Percentiles rank a stretch among this genome's conserved stretches.
These are phyloP conservation scores for Trametes cingulata DNA, from an alignment of 768 basidiomycete genomes.

Conservation along the genomic window DNA sequence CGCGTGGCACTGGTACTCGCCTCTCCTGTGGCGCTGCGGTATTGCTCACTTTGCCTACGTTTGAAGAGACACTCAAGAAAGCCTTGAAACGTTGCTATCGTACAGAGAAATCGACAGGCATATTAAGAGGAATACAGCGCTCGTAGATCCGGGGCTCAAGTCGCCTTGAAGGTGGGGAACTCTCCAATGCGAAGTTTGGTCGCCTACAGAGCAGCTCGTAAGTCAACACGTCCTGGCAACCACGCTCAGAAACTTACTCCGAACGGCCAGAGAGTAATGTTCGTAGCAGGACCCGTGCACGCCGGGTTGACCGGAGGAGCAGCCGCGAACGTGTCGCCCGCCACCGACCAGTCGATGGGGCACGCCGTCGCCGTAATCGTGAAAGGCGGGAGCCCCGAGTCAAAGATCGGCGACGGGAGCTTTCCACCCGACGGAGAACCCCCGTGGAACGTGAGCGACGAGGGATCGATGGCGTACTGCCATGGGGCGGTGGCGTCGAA, in stretches of 20 bases:
- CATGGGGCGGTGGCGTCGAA: constrained; percentile 49
- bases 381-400: constrained; percentile 48
- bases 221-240: not conserved
- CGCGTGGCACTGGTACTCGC: not conserved
- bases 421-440: constrained; percentile 25
- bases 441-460: constrained; percentile 32
- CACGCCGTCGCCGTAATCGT: constrained; percentile 53
- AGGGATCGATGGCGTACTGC: constrained; percentile 58
- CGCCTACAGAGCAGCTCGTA: constrained; percentile 21
- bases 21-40: not conserved
- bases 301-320: constrained; percentile 45
- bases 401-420: constrained; percentile 40
- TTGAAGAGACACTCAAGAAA: not conserved
- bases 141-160: not conserved
- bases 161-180: constrained; percentile 31
- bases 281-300: constrained; percentile 44
- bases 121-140: not conserved
- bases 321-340: constrained; percentile 51
- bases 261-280: constrained; percentile 48
- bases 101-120: not conserved
- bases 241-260: constrained; percentile 46
- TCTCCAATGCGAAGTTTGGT: constrained; percentile 37
- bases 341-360: constrained; percentile 46
- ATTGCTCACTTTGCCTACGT: not conserved
- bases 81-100: not conserved